Conservation (phyloP, 139 green algal genomes). For the Diplosphaera chodatii region DNA sequence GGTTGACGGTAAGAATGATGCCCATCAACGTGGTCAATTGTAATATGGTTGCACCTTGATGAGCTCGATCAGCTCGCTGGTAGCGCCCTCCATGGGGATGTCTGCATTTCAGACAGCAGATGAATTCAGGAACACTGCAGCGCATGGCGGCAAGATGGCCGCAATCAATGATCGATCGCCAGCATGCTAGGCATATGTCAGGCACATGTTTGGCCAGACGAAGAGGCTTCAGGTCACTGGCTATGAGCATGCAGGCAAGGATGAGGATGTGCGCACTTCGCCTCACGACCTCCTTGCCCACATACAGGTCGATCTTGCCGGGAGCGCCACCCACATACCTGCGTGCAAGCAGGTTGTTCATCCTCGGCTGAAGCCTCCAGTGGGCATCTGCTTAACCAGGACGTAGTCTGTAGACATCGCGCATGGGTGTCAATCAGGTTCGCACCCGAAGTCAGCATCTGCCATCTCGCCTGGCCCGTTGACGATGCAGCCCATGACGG, state of each 20-base stretch:
- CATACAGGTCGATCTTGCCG: slow-evolving; percentile 98
- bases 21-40: too few relatives aligned
- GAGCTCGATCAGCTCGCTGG: slow-evolving; percentile 88
- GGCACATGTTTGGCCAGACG: too few relatives aligned
- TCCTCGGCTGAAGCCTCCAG: too few relatives aligned
- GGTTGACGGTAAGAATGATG: too few relatives aligned
- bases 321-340: slow-evolving; percentile 78
- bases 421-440: too few relatives aligned
- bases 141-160: too few relatives aligned
- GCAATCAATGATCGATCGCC: too few relatives aligned
- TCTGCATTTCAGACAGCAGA: background rate
- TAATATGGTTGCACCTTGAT: slow-evolving; percentile 73
- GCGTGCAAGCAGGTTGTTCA: too few relatives aligned
- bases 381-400: too few relatives aligned
- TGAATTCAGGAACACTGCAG: background rate
- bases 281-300: slow-evolving; percentile 97
- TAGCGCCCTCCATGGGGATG: slow-evolving; percentile 81
- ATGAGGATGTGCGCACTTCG: slow-evolving; percentile 14
- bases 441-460: slow-evolving; percentile 57
- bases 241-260: background rate
- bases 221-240: too few relatives aligned
- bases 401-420: too few relatives aligned
- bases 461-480: slow-evolving; percentile 98
- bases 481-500: slow-evolving; percentile 99
- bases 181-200: background rate